Conservation (phyloP, 495 filamentous ascomycete species). For the Platismatia glauca region DNA sequence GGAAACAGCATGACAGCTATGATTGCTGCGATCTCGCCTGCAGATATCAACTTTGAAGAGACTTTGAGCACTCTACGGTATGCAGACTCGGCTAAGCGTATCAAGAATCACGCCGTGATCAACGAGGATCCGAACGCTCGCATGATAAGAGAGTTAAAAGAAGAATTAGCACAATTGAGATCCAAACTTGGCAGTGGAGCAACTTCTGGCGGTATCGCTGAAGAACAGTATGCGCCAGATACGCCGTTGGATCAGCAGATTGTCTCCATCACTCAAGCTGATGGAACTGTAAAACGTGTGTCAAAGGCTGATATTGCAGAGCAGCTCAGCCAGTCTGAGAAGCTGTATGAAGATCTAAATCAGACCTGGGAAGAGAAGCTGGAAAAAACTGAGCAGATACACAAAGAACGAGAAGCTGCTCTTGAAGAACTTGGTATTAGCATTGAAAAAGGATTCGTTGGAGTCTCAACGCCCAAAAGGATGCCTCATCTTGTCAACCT, state of each 20-base stretch:
- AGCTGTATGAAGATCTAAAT: conserved; percentile 91
- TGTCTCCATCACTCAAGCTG: conserved; percentile 79
- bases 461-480: conserved; percentile 91
- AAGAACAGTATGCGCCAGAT: conserved; percentile 81
- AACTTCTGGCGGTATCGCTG: conserved; percentile 39
- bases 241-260: conserved; percentile 93
- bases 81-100: conserved; percentile 94
- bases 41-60: conserved; percentile 99
- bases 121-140: conserved; percentile 98
- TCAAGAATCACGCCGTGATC: conserved; percentile 99
- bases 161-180: conserved; percentile 79
- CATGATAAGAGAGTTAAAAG: conserved; percentile 97
- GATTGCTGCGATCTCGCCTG: conserved; percentile 97
- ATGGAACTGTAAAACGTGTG: conserved; percentile 86
- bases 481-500: conserved; percentile 99
- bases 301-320: conserved; percentile 98
- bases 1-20: conserved; percentile 99
- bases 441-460: conserved; percentile 97
- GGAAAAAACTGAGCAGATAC: conserved; percentile 87
- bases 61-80: conserved; percentile 92
- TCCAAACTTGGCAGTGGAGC: conserved; percentile 72
- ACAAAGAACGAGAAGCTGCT: conserved; percentile 92
- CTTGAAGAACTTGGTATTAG: conserved; percentile 96
- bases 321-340: conserved; percentile 90
- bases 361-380: conserved; percentile 99